phyloP scores from a whole-genome alignment of 2,329 filamentous ascomycete genomes.

The Didymella exigua region DNA sequence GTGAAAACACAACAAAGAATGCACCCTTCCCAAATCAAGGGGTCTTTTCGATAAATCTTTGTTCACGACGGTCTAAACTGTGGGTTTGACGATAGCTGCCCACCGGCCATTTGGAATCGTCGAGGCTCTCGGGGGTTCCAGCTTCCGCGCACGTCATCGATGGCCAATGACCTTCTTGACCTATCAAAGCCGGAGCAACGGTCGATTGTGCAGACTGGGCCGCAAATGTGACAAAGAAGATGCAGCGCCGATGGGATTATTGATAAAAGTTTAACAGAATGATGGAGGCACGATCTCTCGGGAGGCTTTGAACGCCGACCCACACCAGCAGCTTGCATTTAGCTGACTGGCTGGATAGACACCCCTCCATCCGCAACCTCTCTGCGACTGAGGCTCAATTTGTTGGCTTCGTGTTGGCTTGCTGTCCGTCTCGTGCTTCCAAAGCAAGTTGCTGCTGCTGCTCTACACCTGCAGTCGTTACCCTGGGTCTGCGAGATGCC shows the following conservation, averaged over 20 bases:
- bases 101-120: constrained; percentile 9
- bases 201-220: not conserved
- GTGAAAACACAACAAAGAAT: not conserved
- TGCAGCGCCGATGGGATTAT: not conserved
- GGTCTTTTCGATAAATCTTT: not conserved
- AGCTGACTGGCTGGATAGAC: not conserved
- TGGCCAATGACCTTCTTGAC: not conserved
- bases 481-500: not conserved
- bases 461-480: not conserved
- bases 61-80: not conserved
- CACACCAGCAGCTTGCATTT: not conserved
- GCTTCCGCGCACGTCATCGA: constrained; percentile 1
- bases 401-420: not conserved
- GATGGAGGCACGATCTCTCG: not conserved
- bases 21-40: not conserved
- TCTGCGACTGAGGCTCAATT: not conserved
- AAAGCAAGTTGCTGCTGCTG: not conserved
- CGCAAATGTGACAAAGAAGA: not conserved
- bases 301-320: not conserved
- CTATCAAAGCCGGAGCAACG: not conserved
- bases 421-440: not conserved
- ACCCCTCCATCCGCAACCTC: not conserved
- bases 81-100: not conserved
- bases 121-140: not conserved
- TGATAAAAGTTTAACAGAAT: not conserved